Base-by-base conservation (phyloP, 345 rosid genomes). In the Conringia planisiliqua region DNA sequence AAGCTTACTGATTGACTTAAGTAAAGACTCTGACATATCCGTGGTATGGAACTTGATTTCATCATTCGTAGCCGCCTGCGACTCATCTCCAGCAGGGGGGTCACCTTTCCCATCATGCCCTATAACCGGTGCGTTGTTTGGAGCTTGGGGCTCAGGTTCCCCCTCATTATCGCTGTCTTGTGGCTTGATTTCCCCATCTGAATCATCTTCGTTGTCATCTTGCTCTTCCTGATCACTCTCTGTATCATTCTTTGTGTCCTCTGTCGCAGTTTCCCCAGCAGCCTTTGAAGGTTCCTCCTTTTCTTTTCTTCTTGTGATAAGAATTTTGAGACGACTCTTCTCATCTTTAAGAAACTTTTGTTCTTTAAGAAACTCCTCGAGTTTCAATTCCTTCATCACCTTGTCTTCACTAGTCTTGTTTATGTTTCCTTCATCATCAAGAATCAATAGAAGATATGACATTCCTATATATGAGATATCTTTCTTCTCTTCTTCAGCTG, bases 401-500 rank as follows among this genome's bases (percentile, higher is more conserved):
- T 8, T 4, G 1, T 61, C 11, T 35, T 71, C 77, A 2, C 26
- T 68, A 38, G 51, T 22, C 20, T 22, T 48, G 54, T 48, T 48
- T 29, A 3, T 29, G 5, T 42, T 68, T 24, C 71, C 74, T 59
- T 79, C 82, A 56, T 77, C 87, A 38, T 85, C 87, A 71, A 86
- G 68, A 68, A 86, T 79, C 29, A 86, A 61, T 8, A 88, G 39
- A 78, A 87, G 68, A 61, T 42, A 75, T 0, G 14, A 6, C 13
- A 14, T 12, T 22, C 5, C 6, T 12, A 16, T 0, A 40, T 3
- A 10, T 24, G 55, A 6, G 7, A 4, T 10, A 2, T 4, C 22
- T 9, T 59, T 59, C 7, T 62, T 52, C 55, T 14, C 72, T 36
- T 1, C 62, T 39, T 2, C 54, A 3, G 10, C 4, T 9, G 33